Evolutionary conservation across 768 basidiomycete species (phyloP).

Genomic region (Agaricus subrufescens): DNA sequence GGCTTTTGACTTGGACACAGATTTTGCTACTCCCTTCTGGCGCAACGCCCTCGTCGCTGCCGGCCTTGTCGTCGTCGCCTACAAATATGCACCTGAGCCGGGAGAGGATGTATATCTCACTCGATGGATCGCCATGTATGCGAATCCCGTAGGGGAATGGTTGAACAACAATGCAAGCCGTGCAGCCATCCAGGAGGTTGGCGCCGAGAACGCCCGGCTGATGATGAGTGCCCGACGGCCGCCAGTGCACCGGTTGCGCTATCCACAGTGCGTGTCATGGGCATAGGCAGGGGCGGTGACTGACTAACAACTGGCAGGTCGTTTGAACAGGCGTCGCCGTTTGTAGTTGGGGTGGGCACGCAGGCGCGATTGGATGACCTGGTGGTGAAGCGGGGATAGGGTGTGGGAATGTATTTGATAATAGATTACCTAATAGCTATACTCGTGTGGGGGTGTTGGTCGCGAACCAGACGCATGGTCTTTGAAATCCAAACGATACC

Average conservation of each 20-base stretch:
- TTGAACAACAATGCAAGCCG: slow-evolving; percentile 52
- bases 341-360: slow-evolving; percentile 54
- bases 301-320: slow-evolving; percentile 31
- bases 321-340: slow-evolving; percentile 57
- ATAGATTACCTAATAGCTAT: slow-evolving; percentile 1
- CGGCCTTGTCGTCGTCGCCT: slow-evolving; percentile 45
- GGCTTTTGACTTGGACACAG: slow-evolving; percentile 32
- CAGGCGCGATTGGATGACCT: slow-evolving; percentile 27
- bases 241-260: slow-evolving; percentile 58
- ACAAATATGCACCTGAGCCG: slow-evolving; percentile 66
- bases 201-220: slow-evolving; percentile 37
- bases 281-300: background rate
- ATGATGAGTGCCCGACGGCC: slow-evolving; percentile 40
- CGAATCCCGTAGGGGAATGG: slow-evolving; percentile 51
- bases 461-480: background rate
- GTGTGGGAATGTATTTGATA: slow-evolving; percentile 7
- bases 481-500: background rate
- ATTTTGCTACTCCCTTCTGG: slow-evolving; percentile 66
- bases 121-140: slow-evolving; percentile 58
- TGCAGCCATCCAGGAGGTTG: slow-evolving; percentile 38
- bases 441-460: slow-evolving; percentile 1
- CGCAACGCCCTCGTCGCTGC: slow-evolving; percentile 48
- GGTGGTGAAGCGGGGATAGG: slow-evolving; percentile 26
- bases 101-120: slow-evolving; percentile 61
- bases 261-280: slow-evolving; percentile 59